Evolutionary conservation across 306 rosid species (phyloP), one percentile per base, ranked within the genome.

Genomic region (Trichosanthes cucumerina): DNA sequence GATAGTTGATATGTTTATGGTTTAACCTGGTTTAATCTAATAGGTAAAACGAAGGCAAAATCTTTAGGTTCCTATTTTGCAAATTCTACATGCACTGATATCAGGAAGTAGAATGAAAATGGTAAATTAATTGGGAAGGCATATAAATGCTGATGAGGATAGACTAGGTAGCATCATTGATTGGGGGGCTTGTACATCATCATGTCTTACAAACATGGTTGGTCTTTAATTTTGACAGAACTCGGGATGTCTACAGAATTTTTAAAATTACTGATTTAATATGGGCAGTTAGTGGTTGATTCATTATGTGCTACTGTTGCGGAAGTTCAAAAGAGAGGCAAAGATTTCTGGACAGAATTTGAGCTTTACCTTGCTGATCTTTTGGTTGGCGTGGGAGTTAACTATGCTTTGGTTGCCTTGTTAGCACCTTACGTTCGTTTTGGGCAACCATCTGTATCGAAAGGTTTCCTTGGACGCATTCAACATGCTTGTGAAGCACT

Each of bases 201-300:
- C 76, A 14, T 5, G 56, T 71, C 26, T 71, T 3, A 71, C 23
- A 24, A 44, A 23, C n/a, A 24, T 26, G 36, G 38, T 14, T 23
- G 3, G 23, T 23, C 38, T 2, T 68, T 65, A 50, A n/a, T 50
- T 19, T 84, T 59, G 74, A 64, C 59, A 21, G 19, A 43, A n/a
- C 54, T 78, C 18, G 1, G 15, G 80, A 76, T 77, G 13, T 68
- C 63, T 14, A 11, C 44, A 24, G 16, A 54, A 50, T 65, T 19
- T 33, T 75, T 2, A n/a, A 47, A 18, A 7, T 71, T 66, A 46
- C 77, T 72, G 83, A 38, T 84, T 24, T 71, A 56, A 31, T 79
- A 65, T 65, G 69, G 64, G 80, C 94, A 94, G 97, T 92, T 94
- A 5, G 86, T 94, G 78, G 90, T 94, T 80, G 97, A 94, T 84